Evolutionary conservation across 169 alveolate genomes (phyloP), one percentile per base, ranked within the genome.

Genomic region (Besnoitia besnoiti): DNA sequence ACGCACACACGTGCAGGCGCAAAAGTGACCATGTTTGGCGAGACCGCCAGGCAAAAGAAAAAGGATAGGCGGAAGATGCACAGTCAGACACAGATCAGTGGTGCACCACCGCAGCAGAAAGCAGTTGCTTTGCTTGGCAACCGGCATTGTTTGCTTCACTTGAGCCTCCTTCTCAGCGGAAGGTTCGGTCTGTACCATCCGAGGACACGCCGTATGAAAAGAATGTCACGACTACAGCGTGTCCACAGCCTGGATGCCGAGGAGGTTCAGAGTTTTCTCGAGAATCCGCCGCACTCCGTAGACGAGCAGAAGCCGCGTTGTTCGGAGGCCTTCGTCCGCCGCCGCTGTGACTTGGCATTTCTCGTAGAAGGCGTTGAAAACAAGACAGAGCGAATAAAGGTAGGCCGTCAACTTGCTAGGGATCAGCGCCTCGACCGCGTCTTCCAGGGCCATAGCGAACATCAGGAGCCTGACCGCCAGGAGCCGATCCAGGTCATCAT

Each of bases 321-420:
- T 0, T 55, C 59, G 87, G 87, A 77, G 61, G 2, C 61, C 49
- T 35, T 27, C 55, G 24, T 77, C 55, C 27, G 33, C 37, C 33
- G 87, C 87, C 4, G 19, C 24, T 27, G 55, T 39, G 87, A 77
- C 87, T 44, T 77, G 59, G 59, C 55, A 40, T 44, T 77, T 16
- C 47, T 77, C 87, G 59, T 77, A 77, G 87, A 77, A 77, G n/a
- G 87, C 49, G 40, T 77, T 77, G 59, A 77, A 77, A 42, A 24
- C 39, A 51, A 77, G 30, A 44, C 87, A 77, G 19, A 77, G 61
- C 12, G 50, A 37, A 35, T 42, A 77, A 19, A 77, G 87, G 30
- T 77, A 77, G 59, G 87, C 49, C 37, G 87, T 77, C 59, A 77
- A 55, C 33, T 77, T 77, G 87, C 87, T 77, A 1, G 87, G 87